phyloP scores from a whole-genome alignment of 805 yeast species.

The Yamadazyma philogaea region DNA sequence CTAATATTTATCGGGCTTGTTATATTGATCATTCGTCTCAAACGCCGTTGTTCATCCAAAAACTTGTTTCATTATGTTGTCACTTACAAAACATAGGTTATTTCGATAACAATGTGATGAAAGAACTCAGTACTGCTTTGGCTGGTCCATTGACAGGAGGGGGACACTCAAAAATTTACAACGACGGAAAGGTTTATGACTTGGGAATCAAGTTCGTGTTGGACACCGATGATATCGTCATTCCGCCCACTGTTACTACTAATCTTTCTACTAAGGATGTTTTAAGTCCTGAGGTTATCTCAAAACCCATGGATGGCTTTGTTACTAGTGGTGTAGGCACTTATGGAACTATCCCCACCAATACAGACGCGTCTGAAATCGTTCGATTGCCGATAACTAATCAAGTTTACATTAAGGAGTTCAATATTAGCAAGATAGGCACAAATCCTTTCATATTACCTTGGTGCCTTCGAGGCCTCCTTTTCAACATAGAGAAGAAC shows the following conservation, averaged over 20 bases:
- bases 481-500: slow-evolving; percentile 57
- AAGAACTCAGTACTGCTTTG: slow-evolving; percentile 67
- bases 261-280: neutral
- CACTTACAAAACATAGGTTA: slow-evolving; percentile 72
- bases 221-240: slow-evolving; percentile 62
- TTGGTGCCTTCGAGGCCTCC: slow-evolving; percentile 85
- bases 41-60: slow-evolving; percentile 75
- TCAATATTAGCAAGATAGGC: slow-evolving; percentile 63
- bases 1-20: slow-evolving; percentile 84
- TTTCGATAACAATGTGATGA: slow-evolving; percentile 81
- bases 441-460: slow-evolving; percentile 84
- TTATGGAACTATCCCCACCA: slow-evolving; percentile 14
- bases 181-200: slow-evolving; percentile 80
- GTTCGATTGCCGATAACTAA: slow-evolving; percentile 29
- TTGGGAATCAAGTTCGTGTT: slow-evolving; percentile 71
- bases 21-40: slow-evolving; percentile 80
- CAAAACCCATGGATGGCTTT: slow-evolving; percentile 11
- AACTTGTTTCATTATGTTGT: slow-evolving; percentile 70
- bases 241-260: slow-evolving; percentile 23
- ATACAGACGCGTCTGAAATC: slow-evolving; percentile 12
- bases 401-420: slow-evolving; percentile 41
- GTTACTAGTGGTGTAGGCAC: slow-evolving; percentile 21
- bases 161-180: slow-evolving; percentile 89
- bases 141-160: slow-evolving; percentile 94
- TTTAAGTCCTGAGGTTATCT: neutral